phyloP scores from a whole-genome alignment of 768 basidiomycete species.

The Termitomyces sp. region DNA sequence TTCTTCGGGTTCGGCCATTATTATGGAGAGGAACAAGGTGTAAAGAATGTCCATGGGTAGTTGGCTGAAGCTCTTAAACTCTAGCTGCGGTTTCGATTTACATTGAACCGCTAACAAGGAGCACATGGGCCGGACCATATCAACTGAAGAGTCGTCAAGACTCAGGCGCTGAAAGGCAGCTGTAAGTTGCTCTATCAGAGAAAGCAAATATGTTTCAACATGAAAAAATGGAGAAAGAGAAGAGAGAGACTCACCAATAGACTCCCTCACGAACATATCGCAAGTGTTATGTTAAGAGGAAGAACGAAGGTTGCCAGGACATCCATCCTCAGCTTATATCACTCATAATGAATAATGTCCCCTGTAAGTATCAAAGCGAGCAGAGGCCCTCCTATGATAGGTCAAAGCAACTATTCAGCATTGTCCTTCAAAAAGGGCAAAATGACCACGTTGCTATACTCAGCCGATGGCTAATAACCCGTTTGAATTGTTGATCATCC shows the following conservation, averaged over 20 bases:
- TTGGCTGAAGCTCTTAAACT: neutral
- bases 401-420: slow-evolving; percentile 13
- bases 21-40: slow-evolving; percentile 5
- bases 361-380: slow-evolving; percentile 9
- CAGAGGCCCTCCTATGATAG: slow-evolving; percentile 5
- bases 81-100: neutral
- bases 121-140: neutral
- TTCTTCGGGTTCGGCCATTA: slow-evolving; percentile 4
- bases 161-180: slow-evolving; percentile 3
- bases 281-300: neutral
- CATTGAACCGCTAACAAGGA: neutral
- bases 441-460: slow-evolving; percentile 3
- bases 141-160: neutral
- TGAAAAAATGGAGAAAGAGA: neutral
- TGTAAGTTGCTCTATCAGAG: neutral
- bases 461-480: neutral
- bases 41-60: slow-evolving; percentile 13
- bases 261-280: neutral
- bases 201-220: neutral
- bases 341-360: neutral
- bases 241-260: neutral
- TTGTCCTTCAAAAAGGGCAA: slow-evolving; percentile 11
- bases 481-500: neutral
- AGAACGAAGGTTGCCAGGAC: neutral
- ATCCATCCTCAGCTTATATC: slow-evolving; percentile 7